Conservation (phyloP, 2,329 filamentous ascomycete genomes). For the Arthrinium phaeospermum region DNA sequence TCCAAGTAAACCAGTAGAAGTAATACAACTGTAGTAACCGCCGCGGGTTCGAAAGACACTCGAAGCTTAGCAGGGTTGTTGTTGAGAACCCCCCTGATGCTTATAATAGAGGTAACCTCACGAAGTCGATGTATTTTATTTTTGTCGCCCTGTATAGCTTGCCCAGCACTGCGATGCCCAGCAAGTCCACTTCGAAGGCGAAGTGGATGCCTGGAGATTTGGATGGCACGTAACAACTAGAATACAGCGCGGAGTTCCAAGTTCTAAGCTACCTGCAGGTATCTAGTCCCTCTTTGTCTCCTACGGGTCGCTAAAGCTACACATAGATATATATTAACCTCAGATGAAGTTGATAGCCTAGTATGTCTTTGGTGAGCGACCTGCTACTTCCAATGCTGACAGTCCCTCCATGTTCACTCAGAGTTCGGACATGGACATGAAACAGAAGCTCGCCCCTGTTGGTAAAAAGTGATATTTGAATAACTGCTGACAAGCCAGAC, state of each 20-base stretch:
- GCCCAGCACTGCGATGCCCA: constrained; percentile 26
- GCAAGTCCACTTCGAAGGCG: constrained; percentile 28
- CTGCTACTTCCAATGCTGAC: too few species aligned
- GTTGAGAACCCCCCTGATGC: not conserved
- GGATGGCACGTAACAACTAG: not conserved
- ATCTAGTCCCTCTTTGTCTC: too few species aligned
- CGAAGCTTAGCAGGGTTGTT: not conserved
- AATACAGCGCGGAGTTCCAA: not conserved
- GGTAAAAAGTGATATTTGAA: not conserved
- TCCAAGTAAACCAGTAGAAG: not conserved
- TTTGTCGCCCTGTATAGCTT: constrained; percentile 26
- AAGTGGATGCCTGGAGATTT: constrained; percentile 12
- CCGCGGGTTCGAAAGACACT: not conserved
- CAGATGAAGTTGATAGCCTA: too few species aligned
- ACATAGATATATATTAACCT: too few species aligned
- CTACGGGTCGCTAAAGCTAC: too few species aligned
- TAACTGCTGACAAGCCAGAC: not conserved
- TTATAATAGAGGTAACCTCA: not conserved
- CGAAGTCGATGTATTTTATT: constrained; percentile 32
- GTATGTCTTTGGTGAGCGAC: too few species aligned
- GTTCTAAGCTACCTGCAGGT: too few species aligned
- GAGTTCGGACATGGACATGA: too few species aligned
- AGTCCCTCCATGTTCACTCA: too few species aligned
- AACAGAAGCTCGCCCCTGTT: not conserved
- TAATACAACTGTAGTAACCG: not conserved